Conservation (phyloP, 768 basidiomycete genomes). For the Boletus patriciae region DNA sequence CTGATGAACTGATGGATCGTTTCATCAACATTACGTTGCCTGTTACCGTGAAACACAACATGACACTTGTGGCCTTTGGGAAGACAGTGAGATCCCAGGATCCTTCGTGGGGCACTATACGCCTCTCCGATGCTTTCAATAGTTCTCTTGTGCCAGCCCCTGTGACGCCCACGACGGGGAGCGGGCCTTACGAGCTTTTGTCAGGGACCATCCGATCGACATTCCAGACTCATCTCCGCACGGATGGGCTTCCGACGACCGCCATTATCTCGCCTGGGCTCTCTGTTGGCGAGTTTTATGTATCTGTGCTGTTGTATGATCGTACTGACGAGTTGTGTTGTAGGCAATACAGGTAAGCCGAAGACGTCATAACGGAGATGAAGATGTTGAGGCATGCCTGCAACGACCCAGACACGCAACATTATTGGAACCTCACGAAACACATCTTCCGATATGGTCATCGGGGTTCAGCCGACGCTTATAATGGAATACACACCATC, state of each 20-base stretch:
- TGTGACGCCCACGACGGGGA: conserved; percentile 38
- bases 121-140: conserved; percentile 38
- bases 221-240: conserved; percentile 33
- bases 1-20: conserved; percentile 9
- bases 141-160: conserved; percentile 42
- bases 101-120: conserved; percentile 37
- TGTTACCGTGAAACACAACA: conserved; percentile 37
- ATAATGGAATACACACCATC: conserved; percentile 35
- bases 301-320: not conserved
- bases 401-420: conserved; percentile 39
- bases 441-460: conserved; percentile 51
- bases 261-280: conserved; percentile 39
- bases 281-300: conserved; percentile 18
- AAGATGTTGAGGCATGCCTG: conserved; percentile 16
- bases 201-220: conserved; percentile 45
- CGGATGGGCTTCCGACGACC: conserved; percentile 21
- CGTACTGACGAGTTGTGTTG: conserved; percentile 1
- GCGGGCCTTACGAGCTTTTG: conserved; percentile 41
- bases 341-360: conserved; percentile 27
- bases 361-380: conserved; percentile 20
- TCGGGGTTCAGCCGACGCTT: conserved; percentile 29
- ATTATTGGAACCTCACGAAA: conserved; percentile 46
- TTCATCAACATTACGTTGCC: conserved; percentile 10
- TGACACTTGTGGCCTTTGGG: conserved; percentile 44
- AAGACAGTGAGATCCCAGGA: conserved; percentile 22